Conservation (phyloP, 2,329 filamentous ascomycete genomes). For the Ceratocystis huliohia region DNA sequence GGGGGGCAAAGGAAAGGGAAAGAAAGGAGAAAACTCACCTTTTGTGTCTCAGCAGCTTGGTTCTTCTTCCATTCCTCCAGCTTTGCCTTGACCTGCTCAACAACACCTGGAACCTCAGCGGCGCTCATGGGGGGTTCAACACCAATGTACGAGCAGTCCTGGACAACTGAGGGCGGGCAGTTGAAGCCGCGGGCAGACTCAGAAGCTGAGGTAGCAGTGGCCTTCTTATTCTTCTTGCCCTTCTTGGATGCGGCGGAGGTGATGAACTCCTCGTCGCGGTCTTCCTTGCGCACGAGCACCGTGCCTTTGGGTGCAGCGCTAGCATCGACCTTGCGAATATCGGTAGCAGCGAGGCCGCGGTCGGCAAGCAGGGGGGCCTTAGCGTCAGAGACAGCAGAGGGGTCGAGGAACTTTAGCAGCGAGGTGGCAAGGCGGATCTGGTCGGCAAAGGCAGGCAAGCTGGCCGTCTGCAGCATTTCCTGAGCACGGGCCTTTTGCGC, state of each 20-base stretch:
- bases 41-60: conserved; percentile 78
- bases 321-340: conserved; percentile 72
- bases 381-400: conserved; percentile 50
- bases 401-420: conserved; percentile 84
- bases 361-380: conserved; percentile 52
- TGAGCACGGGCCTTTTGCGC: conserved; percentile 64
- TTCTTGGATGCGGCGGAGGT: conserved; percentile 62
- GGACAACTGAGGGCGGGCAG: conserved; percentile 80
- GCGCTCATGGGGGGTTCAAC: conserved; percentile 81
- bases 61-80: conserved; percentile 81
- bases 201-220: conserved; percentile 30
- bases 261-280: conserved; percentile 77
- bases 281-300: conserved; percentile 66
- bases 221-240: conserved; percentile 73
- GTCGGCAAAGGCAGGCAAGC: conserved; percentile 76
- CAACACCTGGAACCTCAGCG: conserved; percentile 61
- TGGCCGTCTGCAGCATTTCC: conserved; percentile 66
- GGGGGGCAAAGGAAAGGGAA: neutral
- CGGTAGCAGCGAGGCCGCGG: conserved; percentile 64
- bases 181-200: conserved; percentile 54
- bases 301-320: conserved; percentile 67
- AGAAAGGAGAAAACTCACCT: conserved; percentile 46
- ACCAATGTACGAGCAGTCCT: conserved; percentile 72
- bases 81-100: conserved; percentile 89
- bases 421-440: conserved; percentile 83